Base-by-base conservation (phyloP, 208 protist species). In the Wallacemonas sp. region DNA sequence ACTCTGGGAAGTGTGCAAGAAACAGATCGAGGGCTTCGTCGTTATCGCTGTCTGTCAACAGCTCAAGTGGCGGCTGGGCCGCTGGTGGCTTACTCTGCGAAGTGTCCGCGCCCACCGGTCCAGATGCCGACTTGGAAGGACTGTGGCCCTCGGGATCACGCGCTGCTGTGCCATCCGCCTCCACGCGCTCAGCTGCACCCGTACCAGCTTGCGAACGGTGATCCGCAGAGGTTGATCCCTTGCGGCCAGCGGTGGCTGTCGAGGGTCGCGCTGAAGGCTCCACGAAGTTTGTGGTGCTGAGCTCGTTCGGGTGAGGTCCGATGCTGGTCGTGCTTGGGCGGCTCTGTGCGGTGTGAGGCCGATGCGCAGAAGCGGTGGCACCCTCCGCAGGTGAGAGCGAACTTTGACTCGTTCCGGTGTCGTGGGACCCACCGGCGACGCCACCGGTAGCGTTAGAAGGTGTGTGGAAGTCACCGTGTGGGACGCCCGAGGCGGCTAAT, bases 1-100 rank as follows among this genome's bases (percentile, higher is more conserved):
- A 72, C 45, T 93, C 78, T 0, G 87, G 87, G 58, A 93, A 89
- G 58, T 82, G 76, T 24, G 68, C 71, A 8, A 89, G 54, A 45
- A 90, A 86, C 21, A 82, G 36, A 37, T 81, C 63, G 34, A 87
- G 70, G 44, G 80, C 77, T 29, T 74, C 72, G 29, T 67, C 67
- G 30, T 68, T 59, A 33, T 68, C 69, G 54, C 63, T 63, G 33
- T 65, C 53, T 26, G 57, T 46, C 17, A 44, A 22, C n/a, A 22
- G 21, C 8, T 63, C 34, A 9, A 38, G 13, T 29, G 45, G 45
- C 45, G n/a, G 3, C 22, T 3, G 41, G 30, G n/a, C 5, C 32
- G 19, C 58, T 38, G 22, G 21, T n/a, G n/a, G n/a, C n/a, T n/a
- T n/a, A n/a, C n/a, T 33, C 59, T 9, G 39, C 3, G 1, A 27